These are phyloP conservation scores for Entophlyctis luteolus DNA, from an alignment of 192 early-diverging fungal genomes.

Conservation along the genomic window DNA sequence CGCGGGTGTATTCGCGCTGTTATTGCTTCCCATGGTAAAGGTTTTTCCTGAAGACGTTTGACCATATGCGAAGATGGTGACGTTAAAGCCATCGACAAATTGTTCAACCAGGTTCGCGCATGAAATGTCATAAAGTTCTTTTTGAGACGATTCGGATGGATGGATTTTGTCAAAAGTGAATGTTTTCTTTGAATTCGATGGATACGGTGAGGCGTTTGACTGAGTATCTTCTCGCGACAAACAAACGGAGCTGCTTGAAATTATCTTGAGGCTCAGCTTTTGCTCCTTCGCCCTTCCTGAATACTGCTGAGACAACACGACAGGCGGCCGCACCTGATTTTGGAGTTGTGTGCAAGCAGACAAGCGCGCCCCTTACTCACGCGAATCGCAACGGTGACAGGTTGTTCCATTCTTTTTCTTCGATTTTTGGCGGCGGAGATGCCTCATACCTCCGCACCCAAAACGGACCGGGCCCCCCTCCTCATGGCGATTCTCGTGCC, in stretches of 20 bases:
- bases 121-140: conserved; percentile 55
- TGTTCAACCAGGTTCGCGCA: conserved; percentile 58
- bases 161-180: conserved; percentile 73
- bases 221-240: not conserved
- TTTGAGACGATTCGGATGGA: conserved; percentile 49
- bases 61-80: conserved; percentile 80
- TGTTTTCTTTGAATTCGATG: conserved; percentile 4
- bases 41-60: conserved; percentile 56
- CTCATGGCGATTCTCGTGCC: conserved; percentile 38
- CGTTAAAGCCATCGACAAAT: conserved; percentile 92
- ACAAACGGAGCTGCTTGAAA: not conserved
- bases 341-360: conserved; percentile 2
- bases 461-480: too few species aligned
- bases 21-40: conserved; percentile 51
- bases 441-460: too few species aligned
- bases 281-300: not conserved
- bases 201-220: not conserved
- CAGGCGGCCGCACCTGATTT: not conserved
- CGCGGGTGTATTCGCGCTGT: conserved; percentile 8
- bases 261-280: not conserved
- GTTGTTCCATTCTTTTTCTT: too few species aligned
- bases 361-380: not conserved
- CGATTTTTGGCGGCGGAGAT: too few species aligned
- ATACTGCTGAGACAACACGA: too few species aligned
- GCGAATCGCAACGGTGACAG: conserved; percentile 16